Evolutionary conservation across 1,284 basidiomycete genomes (phyloP), one percentile per base, ranked within the genome.

Genomic region (Cutaneotrichosporon cyanovorans): DNA sequence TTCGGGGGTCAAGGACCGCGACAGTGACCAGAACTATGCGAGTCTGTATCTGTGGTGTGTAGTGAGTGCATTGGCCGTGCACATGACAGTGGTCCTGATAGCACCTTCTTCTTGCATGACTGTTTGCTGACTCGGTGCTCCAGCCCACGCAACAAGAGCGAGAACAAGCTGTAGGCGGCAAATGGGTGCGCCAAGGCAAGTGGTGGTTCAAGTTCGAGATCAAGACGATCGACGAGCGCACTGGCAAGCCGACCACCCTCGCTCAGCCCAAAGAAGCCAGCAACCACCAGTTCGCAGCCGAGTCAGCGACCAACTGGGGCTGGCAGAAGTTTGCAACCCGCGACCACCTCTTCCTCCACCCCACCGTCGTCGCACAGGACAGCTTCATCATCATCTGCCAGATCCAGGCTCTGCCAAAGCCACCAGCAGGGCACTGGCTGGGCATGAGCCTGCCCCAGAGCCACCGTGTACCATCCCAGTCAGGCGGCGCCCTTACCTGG

Each of bases 201-300:
- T 90, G 81, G 72, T 85, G 82, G 61, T 91, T 91, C 66, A 81
- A 78, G 51, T 89, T 91, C 62, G 87, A 88, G 63, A 75, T 91
- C 57, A 79, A 79, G 63, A 82, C 78, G 2, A 45, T 51, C 33
- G 63, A 64, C 33, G 52, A 58, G 18, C 53, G 59, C n/a, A 51
- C 50, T n/a, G 38, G 43, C 46, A 60, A 60, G 48, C 19, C 46
- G 28, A 42, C 55, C 20, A 53, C 54, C 2, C 47, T 65, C 75
- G 32, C 41, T 5, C 16, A 84, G 50, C 66, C 74, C 38, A 89
- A 87, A 63, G 87, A 90, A 62, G 87, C 87, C 0, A 77, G 81
- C 42, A 84, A 89, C 55, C 87, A 89, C 63, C 80, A 83, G 2
- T 90, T 88, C 56, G 86, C 84, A 11, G 81, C 80, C 66, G 85